Base-by-base conservation (phyloP, 371 early-diverging fungal genomes). In the Zychaea mexicana region DNA sequence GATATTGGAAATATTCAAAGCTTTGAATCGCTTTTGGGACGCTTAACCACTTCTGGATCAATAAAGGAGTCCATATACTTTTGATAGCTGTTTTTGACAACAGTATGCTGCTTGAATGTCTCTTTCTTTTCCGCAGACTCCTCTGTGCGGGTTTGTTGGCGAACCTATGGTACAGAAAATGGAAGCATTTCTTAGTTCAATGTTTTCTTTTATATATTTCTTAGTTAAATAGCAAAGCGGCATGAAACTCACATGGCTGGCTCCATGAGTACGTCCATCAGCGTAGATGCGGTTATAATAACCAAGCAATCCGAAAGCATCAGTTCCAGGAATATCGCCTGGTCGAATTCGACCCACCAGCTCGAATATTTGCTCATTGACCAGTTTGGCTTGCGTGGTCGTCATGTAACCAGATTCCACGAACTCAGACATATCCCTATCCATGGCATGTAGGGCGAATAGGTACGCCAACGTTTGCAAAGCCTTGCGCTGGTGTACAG, bases 291-390 rank as follows among this genome's bases (percentile, higher is more conserved):
- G n/a, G n/a, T n/a, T n/a, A 31, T 76, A 74, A 57, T 87, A 87
- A 52, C 94, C 94, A 1, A 92, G 84, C 24, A 91, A 74, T 52
- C 85, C 92, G 74, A 92, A 91, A 2, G 92, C 85, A 66, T 93
- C 93, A 3, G 91, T 92, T 8, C 92, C 73, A 0, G 88, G 78
- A 22, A 93, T 82, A 13, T 90, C 92, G 33, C 91, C 78, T 22
- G 84, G 88, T 2, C 95, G 85, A 19, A 94, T 72, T 13, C 79
- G 70, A 27, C 79, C 82, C 19, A 90, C 76, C 15, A 85, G 61
- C 4, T n/a, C 57, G 39, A 85, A 81, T 54, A 89, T 82, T 59
- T 77, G 69, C 0, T 64, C 65, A 62, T 79, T 78, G 54, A 89
- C 49, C 63, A 83, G 70, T 45, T 73, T 74, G 2, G 79, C 72